Evolutionary conservation across 192 early-diverging fungal genomes (phyloP).

Genomic region (Gonapodya sp.): DNA sequence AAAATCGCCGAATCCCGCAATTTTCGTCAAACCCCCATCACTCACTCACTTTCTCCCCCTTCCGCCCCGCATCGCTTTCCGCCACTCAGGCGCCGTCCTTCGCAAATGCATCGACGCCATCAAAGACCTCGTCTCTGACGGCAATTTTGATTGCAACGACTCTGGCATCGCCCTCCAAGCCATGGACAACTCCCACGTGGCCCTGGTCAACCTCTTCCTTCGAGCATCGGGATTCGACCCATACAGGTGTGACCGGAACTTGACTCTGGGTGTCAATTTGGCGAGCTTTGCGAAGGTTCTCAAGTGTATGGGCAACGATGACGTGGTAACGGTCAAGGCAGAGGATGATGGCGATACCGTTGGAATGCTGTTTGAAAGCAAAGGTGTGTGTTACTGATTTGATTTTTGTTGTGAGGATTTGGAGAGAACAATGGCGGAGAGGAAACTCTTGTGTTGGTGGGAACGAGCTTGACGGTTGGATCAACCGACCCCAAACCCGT

Average conservation of each 20-base stretch:
- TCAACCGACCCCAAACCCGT: no score
- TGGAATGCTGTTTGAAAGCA: conserved; percentile 48
- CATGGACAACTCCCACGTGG: conserved; percentile 97
- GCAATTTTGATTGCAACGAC: conserved; percentile 96
- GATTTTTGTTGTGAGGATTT: background rate
- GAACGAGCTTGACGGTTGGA: no score
- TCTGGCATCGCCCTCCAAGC: conserved; percentile 91
- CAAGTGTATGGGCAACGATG: conserved; percentile 85
- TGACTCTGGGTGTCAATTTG: conserved; percentile 85
- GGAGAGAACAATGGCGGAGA: no score
- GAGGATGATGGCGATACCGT: conserved; percentile 78
- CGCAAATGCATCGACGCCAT: conserved; percentile 94
- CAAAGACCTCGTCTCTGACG: conserved; percentile 94
- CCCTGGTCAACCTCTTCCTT: conserved; percentile 77
- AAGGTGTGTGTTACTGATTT: conserved; percentile 22
- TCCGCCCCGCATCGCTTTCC: background rate
- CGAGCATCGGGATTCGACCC: conserved; percentile 73
- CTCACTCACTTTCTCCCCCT: no score
- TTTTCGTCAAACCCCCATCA: no score
- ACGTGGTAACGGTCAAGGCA: conserved; percentile 83
- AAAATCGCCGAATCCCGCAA: no score
- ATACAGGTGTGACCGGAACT: conserved; percentile 82
- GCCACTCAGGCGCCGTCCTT: conserved; percentile 44
- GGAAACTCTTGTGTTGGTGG: no score
- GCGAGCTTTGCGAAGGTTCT: conserved; percentile 80